Evolutionary conservation across 2,329 filamentous ascomycete species (phyloP), one percentile per base, ranked within the genome.

Genomic region (Xylariaceae sp.): DNA sequence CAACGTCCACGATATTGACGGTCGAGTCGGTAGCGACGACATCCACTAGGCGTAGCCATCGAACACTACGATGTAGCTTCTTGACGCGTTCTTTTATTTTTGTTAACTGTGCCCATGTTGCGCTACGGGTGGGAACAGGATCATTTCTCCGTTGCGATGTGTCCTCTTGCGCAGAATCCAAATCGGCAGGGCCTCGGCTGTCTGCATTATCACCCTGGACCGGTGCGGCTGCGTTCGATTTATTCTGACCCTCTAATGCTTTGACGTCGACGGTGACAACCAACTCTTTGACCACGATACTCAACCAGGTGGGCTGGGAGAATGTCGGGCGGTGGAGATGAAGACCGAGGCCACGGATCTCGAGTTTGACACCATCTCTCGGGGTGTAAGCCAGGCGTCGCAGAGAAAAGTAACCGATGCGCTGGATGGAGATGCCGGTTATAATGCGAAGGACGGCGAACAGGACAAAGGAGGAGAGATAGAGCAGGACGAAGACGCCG

Each of bases 261-360:
- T 79, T 77, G 37, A 90, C 72, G 62, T 98, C 88, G 35, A 97
- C 66, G 0, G 88, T 94, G 40, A 98, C 76, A 40, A 83, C 86
- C 40, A 96, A 73, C 63, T 96, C 93, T 59, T 82, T 88, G 48
- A 98, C 70, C 7, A 93, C 87, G 40, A 98, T 76, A 64, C 91
- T 97, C 58, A 95, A 73, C 90, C 92, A 97, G 52, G 94, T 97
- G 36, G 93, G 93, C 65, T 97, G 90, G 37, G 92, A 89, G 68
- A 98, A 97, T 5, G 93, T 97, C 11, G 93, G 93, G 4, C 91
- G 83, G 68, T 98, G 93, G 52, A 97, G 69, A 46, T 88, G 86
- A 58, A 98, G 75, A 36, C 93, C 90, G 42, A 98, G 75, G 40
- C 91, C 88, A 40, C 93, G 83, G 45, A 98, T 83, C 66, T 95